Conservation (phyloP, 2,329 filamentous ascomycete genomes). For the Corynespora cassiicola region DNA sequence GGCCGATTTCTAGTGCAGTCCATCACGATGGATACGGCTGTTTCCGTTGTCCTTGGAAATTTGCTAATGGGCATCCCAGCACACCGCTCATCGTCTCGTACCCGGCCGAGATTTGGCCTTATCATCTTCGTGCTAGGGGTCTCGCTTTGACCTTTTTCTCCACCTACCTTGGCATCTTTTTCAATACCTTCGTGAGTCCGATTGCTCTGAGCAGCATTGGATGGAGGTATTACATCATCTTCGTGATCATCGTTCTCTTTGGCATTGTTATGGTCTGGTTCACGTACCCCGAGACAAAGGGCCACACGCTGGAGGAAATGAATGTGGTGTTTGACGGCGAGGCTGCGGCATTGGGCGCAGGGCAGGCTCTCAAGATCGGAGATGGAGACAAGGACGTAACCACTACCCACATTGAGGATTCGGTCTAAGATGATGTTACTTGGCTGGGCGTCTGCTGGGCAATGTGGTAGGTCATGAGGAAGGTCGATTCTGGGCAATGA, state of each 20-base stretch:
- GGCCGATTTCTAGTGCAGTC: constrained; percentile 33
- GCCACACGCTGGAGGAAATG: constrained; percentile 10
- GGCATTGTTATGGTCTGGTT: constrained; percentile 5
- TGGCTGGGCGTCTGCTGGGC: no score
- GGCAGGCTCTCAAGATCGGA: not conserved
- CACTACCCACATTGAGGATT: not conserved
- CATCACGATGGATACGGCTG: no score
- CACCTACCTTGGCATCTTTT: constrained; percentile 1
- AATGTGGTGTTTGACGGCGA: constrained; percentile 10
- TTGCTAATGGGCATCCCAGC: no score
- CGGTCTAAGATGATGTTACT: no score
- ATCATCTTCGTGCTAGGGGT: constrained; percentile 19
- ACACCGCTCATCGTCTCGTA: constrained; percentile 31
- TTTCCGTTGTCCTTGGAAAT: no score
- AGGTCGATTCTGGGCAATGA: no score
- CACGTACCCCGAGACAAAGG: constrained; percentile 12
- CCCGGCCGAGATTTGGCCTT: constrained; percentile 38
- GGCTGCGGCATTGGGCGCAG: constrained; percentile 32
- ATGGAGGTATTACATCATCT: constrained; percentile 18
- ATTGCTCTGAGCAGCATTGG: constrained; percentile 17
- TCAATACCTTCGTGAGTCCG: constrained; percentile 8
- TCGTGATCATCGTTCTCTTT: not conserved
- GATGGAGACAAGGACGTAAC: not conserved
- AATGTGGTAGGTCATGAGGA: no score
- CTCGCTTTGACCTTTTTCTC: constrained; percentile 44